These are phyloP conservation scores for Phycomyces blakesleeanus DNA, from an alignment of 192 early-diverging fungal species.

Conservation along the genomic window DNA sequence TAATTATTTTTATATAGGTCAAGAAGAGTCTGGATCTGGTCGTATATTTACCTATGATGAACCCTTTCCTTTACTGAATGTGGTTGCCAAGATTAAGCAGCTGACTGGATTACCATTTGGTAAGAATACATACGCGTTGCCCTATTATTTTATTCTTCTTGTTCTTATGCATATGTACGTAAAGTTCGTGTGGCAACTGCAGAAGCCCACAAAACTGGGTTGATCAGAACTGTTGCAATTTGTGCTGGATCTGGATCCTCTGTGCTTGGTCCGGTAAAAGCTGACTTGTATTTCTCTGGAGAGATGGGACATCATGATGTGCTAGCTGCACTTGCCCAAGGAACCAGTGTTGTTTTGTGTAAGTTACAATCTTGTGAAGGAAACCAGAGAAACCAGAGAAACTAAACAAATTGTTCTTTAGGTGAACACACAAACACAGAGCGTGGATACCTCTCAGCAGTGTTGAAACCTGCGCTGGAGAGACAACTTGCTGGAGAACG, in stretches of 20 bases:
- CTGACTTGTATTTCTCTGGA: constrained; percentile 87
- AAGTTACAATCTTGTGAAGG: constrained; percentile 19
- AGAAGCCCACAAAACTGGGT: constrained; percentile 28
- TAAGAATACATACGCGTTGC: constrained; percentile 22
- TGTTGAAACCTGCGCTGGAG: constrained; percentile 61
- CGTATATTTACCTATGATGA: constrained; percentile 56
- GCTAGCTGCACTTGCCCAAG: constrained; percentile 71
- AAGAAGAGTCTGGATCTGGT: constrained; percentile 58
- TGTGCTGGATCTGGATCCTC: constrained; percentile 88
- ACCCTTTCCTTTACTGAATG: constrained; percentile 44
- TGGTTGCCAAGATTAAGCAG: constrained; percentile 61
- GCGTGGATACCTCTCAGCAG: constrained; percentile 71
- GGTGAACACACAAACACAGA: constrained; percentile 93
- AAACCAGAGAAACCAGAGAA: background rate
- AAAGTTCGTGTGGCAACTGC: constrained; percentile 74
- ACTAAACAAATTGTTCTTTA: constrained; percentile 7
- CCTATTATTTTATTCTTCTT: background rate
- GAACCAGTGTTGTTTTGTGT: constrained; percentile 81
- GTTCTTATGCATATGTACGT: background rate
- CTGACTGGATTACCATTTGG: constrained; percentile 63
- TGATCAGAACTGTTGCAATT: constrained; percentile 77
- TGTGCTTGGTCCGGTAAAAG: constrained; percentile 51
- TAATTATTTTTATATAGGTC: constrained; percentile 29
- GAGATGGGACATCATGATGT: constrained; percentile 97
- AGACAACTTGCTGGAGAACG: constrained; percentile 37